These are phyloP conservation scores for Cercophora sp. DNA, from an alignment of 495 filamentous ascomycete species.

Conservation along the genomic window DNA sequence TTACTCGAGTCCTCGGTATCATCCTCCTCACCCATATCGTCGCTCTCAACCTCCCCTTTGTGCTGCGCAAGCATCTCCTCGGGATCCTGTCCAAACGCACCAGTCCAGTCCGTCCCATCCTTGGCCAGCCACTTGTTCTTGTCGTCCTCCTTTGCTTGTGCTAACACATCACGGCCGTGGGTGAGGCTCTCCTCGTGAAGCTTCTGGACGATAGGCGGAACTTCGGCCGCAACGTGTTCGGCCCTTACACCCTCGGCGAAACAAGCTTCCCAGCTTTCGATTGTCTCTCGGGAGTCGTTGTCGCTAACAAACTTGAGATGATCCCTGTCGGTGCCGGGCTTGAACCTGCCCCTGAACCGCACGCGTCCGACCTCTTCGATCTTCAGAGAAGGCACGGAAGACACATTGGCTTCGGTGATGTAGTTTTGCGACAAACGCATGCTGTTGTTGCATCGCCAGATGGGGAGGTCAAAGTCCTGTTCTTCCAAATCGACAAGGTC, in stretches of 20 bases:
- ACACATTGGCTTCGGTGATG: slow-evolving; percentile 68
- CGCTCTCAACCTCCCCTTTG: slow-evolving; percentile 28
- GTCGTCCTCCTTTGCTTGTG: slow-evolving; percentile 62
- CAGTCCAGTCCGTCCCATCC: slow-evolving; percentile 81
- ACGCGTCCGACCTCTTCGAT: slow-evolving; percentile 72
- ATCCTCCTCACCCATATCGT: slow-evolving; percentile 36
- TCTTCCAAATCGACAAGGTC: slow-evolving; percentile 77
- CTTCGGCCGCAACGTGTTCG: slow-evolving; percentile 59
- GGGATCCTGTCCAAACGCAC: slow-evolving; percentile 72
- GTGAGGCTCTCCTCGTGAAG: slow-evolving; percentile 77
- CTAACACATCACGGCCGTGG: slow-evolving; percentile 74
- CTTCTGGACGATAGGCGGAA: slow-evolving; percentile 61
- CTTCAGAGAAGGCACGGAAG: slow-evolving; percentile 62
- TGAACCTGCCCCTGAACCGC: slow-evolving; percentile 74
- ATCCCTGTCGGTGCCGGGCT: slow-evolving; percentile 84
- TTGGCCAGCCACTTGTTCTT: slow-evolving; percentile 72
- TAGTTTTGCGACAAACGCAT: slow-evolving; percentile 84
- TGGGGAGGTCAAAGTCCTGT: slow-evolving; percentile 72
- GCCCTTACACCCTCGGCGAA: slow-evolving; percentile 75
- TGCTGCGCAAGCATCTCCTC: slow-evolving; percentile 26
- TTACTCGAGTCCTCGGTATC: slow-evolving; percentile 25
- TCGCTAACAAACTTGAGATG: slow-evolving; percentile 79
- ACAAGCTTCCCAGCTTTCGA: slow-evolving; percentile 91
- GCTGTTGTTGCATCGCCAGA: slow-evolving; percentile 74
- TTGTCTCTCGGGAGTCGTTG: slow-evolving; percentile 86